These are phyloP conservation scores for Exutisphaerella laricina DNA, from an alignment of 2,329 filamentous ascomycete species.

Conservation along the genomic window DNA sequence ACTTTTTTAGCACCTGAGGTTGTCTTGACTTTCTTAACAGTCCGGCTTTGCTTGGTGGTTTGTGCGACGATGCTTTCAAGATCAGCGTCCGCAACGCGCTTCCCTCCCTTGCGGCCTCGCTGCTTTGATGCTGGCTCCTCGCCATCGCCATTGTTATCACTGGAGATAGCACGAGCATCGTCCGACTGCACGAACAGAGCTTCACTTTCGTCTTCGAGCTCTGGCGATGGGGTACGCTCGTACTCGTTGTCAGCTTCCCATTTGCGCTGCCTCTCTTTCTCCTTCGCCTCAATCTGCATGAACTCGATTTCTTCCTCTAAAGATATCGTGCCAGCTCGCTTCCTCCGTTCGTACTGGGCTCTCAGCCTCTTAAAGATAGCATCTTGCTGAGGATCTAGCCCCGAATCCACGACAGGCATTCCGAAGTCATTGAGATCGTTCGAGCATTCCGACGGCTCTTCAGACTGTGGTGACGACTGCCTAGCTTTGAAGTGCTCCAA, in stretches of 20 bases:
- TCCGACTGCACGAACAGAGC: conserved; percentile 11
- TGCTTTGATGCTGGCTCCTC: not conserved
- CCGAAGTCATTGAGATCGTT: not conserved
- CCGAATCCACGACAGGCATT: no score
- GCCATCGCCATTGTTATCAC: not conserved
- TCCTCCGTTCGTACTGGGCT: conserved; percentile 11
- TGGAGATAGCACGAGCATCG: conserved; percentile 1
- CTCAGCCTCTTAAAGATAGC: conserved; percentile 9
- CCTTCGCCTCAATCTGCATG: conserved; percentile 17
- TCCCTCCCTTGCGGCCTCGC: not conserved
- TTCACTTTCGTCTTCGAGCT: conserved; percentile 9
- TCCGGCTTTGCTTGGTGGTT: not conserved
- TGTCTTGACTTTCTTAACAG: conserved; percentile 1
- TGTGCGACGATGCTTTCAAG: not conserved
- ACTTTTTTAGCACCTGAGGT: conserved; percentile 4
- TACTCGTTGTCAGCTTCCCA: conserved; percentile 15
- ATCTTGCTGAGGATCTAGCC: no score
- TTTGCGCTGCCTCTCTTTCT: conserved; percentile 17
- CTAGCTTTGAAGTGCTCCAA: not conserved
- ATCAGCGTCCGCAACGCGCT: not conserved
- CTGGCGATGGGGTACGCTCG: conserved; percentile 12
- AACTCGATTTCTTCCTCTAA: conserved; percentile 23
- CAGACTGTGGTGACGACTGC: not conserved
- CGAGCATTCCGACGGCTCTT: not conserved
- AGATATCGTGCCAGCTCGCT: conserved; percentile 8